Percentiles rank a stretch among this genome's conserved stretches.
phyloP scores from a whole-genome alignment of 352 stramenopile species.

The Phytophthora constricta region DNA sequence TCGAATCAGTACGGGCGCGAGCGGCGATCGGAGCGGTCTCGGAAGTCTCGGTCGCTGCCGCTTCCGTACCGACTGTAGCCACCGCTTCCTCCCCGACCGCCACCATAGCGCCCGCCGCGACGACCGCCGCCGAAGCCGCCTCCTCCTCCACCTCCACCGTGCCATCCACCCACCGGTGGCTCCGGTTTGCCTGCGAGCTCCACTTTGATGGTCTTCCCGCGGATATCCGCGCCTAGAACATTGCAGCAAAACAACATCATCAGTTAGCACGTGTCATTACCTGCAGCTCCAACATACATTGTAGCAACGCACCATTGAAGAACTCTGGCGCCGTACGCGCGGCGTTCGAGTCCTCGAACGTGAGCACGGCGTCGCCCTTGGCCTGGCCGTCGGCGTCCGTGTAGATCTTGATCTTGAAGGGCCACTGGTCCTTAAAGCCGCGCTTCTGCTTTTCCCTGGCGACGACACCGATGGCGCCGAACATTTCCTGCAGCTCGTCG shows the following conservation, averaged over 20 bases:
- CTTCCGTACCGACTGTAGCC: constrained; percentile 45
- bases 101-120: constrained; percentile 46
- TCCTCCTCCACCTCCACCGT: constrained; percentile 52
- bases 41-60: constrained; percentile 51
- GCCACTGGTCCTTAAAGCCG: constrained; percentile 90
- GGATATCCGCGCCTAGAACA: constrained; percentile 65
- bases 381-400: constrained; percentile 68
- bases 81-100: constrained; percentile 35
- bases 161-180: constrained; percentile 76
- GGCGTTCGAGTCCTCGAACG: constrained; percentile 87
- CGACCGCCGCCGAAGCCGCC: constrained; percentile 47
- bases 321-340: constrained; percentile 82
- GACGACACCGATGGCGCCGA: constrained; percentile 83
- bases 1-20: constrained; percentile 66
- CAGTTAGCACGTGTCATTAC: constrained; percentile 10
- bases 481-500: constrained; percentile 87
- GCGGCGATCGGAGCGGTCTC: constrained; percentile 55
- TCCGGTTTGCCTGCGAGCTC: constrained; percentile 85
- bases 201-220: constrained; percentile 86
- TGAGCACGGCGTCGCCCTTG: constrained; percentile 88
- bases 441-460: constrained; percentile 88
- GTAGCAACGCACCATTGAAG: constrained; percentile 69
- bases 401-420: constrained; percentile 93
- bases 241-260: constrained; percentile 4
- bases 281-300: constrained; percentile 16